phyloP scores from a whole-genome alignment of 2,329 filamentous ascomycete species.

The Aspergillus sp. region DNA sequence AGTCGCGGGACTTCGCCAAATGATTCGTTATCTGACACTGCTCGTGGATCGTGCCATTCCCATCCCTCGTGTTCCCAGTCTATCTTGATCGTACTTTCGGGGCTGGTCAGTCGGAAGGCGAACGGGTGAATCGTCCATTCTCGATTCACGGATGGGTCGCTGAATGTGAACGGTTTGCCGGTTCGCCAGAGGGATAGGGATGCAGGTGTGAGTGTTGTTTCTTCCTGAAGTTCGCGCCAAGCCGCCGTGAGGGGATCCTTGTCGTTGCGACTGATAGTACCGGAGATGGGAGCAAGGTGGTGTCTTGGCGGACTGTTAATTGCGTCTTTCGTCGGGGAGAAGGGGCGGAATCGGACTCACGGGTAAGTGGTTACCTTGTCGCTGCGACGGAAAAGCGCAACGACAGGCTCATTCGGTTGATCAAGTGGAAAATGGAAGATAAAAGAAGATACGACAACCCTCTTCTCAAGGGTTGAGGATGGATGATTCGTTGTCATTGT shows the following conservation, averaged over 20 bases:
- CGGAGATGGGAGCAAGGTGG: conserved; percentile 61
- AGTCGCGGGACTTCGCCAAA: conserved; percentile 59
- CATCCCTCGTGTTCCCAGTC: conserved; percentile 65
- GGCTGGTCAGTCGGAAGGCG: conserved; percentile 46
- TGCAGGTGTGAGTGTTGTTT: conserved; percentile 54
- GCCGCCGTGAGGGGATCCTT: conserved; percentile 56
- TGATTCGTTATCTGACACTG: conserved; percentile 47
- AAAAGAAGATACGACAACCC: conserved; percentile 46
- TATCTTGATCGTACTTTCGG: conserved; percentile 49
- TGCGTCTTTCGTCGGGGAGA: not conserved
- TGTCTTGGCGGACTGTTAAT: conserved; percentile 41
- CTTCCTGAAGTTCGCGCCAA: conserved; percentile 62
- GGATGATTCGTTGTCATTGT: not conserved
- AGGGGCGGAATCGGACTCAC: conserved; percentile 35
- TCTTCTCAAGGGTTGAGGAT: conserved; percentile 19
- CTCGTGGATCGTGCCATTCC: conserved; percentile 57
- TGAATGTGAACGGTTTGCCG: conserved; percentile 60
- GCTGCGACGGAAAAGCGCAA: conserved; percentile 64
- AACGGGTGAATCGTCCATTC: conserved; percentile 66
- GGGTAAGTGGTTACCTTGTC: conserved; percentile 59
- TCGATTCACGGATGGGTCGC: conserved; percentile 53
- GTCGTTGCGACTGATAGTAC: conserved; percentile 58
- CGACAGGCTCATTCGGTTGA: conserved; percentile 35
- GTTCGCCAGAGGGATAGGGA: conserved; percentile 54
- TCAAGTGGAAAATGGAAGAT: conserved; percentile 35